Base-by-base conservation (phyloP, 345 rosid genomes). In the Salix viminalis region DNA sequence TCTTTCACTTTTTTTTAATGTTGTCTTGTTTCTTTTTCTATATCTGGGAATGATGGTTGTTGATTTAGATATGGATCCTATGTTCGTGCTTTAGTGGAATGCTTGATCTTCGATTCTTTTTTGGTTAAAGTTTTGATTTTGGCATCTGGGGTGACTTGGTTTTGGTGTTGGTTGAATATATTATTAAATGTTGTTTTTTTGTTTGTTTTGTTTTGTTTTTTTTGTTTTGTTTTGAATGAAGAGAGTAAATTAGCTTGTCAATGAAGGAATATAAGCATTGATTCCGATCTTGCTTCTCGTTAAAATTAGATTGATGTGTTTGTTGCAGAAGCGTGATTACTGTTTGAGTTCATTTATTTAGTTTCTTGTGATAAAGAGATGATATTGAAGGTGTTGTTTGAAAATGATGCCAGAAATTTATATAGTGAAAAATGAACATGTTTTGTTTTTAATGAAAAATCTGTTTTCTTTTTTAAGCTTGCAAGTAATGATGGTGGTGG, bases 121-220 rank as follows among this genome's bases (percentile, higher is more conserved):
- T 10, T n/a, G 28, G 32, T 19, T 14, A 71, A 75, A 72, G 75
- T 78, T 81, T 81, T 64, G 79, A 64, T 80, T 75, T 85, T 78
- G 78, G 71, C 41, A 50, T 37, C 19, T 24, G 76, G 76, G 68
- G 69, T 76, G 66, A 46, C 61, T 76, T 67, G 16, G 44, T 69
- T 73, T 65, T 66, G n/a, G 70, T 32, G 6, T 30, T 77, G 61
- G 36, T 44, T 69, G 66, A 37, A 44, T 26, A 46, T 64, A 54
- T 71, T 15, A 24, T 16, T 56, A 52, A 54, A 44, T 37, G 11
- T 58, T 73, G 32, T 15, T 28, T 64, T 24, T 67, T 52, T 21
- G 4, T 24, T 24, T 6, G 5, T 61, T 64, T 18, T 6, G 21
- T 65, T 18, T 24, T 24, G 26, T 14, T 28, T 24, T 24, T 24